A percentile compares a stretch with the other conserved stretches of the same genome.
Evolutionary conservation across 1,284 basidiomycete genomes (phyloP).

Genomic region (Wolfiporia cocos): DNA sequence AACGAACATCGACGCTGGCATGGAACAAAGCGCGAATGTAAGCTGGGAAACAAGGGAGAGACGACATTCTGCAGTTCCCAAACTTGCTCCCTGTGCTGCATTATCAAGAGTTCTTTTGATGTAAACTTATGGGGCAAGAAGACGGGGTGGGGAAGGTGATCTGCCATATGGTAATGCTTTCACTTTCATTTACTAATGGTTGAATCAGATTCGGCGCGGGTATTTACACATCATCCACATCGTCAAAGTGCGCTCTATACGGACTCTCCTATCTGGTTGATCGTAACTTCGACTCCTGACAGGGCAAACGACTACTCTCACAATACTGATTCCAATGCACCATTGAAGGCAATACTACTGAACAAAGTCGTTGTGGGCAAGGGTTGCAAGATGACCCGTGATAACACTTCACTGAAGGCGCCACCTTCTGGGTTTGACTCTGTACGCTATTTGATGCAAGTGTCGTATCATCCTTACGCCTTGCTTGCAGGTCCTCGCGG

Average conservation of each 20-base stretch:
- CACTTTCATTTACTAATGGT: no score
- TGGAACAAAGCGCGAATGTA: slow-evolving; percentile 47
- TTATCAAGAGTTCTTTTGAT: slow-evolving; percentile 55
- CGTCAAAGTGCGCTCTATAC: slow-evolving; percentile 48
- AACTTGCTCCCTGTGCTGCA: slow-evolving; percentile 52
- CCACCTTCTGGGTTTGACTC: slow-evolving; percentile 53
- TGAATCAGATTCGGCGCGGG: slow-evolving; percentile 52
- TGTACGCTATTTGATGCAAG: slow-evolving; percentile 2
- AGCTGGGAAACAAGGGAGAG: slow-evolving; percentile 53
- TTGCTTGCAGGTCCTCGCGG: slow-evolving; percentile 9
- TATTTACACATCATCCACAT: slow-evolving; percentile 54
- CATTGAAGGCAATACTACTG: slow-evolving; percentile 52
- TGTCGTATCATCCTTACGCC: background rate
- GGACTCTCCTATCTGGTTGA: slow-evolving; percentile 2
- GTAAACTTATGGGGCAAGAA: slow-evolving; percentile 54
- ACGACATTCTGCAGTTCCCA: slow-evolving; percentile 44
- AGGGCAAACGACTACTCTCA: slow-evolving; percentile 60
- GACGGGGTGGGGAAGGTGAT: slow-evolving; percentile 59
- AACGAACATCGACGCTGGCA: slow-evolving; percentile 61
- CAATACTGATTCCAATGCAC: slow-evolving; percentile 40
- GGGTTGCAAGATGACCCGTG: slow-evolving; percentile 54
- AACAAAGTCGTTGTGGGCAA: slow-evolving; percentile 67
- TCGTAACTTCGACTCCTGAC: background rate
- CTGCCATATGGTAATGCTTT: no score
- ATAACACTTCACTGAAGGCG: slow-evolving; percentile 41